Percentiles rank a stretch among this genome's conserved stretches.
These are phyloP conservation scores for Salix koriyanagi DNA, from an alignment of 345 rosid species.

Conservation along the genomic window DNA sequence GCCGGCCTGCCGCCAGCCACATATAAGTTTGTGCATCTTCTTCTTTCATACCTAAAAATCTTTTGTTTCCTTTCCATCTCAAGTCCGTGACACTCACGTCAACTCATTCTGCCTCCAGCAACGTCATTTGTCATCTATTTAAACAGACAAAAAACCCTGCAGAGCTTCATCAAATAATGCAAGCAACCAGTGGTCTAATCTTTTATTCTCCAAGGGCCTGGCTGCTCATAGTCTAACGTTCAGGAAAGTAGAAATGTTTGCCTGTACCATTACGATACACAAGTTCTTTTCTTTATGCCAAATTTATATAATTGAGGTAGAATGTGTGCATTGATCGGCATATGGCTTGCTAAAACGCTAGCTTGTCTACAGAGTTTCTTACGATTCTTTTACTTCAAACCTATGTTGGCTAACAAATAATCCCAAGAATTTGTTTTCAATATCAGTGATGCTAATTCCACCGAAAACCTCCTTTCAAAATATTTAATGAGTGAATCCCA, in stretches of 20 bases:
- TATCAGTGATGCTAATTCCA: not conserved
- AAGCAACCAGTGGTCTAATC: not conserved
- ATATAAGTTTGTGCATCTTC: not conserved
- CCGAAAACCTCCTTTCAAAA: not conserved
- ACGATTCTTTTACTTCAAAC: not conserved
- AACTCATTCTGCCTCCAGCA: not conserved
- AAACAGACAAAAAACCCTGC: not conserved
- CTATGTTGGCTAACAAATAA: not conserved
- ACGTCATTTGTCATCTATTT: not conserved
- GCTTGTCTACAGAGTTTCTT: not conserved
- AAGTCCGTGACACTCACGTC: not conserved
- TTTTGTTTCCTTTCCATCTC: not conserved
- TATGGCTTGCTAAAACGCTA: not conserved
- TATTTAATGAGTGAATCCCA: not conserved
- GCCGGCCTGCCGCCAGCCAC: not conserved
- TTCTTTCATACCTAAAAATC: not conserved
- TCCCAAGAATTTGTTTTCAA: not conserved
- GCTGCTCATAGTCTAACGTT: not conserved
- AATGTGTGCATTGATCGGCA: not conserved
- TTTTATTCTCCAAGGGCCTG: not conserved
- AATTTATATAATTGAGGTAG: not conserved
- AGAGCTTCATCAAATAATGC: not conserved
- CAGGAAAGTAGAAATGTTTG: not conserved
- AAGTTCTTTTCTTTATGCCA: not conserved
- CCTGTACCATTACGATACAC: not conserved